These are phyloP conservation scores for Podochytrium sp. DNA, from an alignment of 192 early-diverging fungal genomes.

Conservation along the genomic window DNA sequence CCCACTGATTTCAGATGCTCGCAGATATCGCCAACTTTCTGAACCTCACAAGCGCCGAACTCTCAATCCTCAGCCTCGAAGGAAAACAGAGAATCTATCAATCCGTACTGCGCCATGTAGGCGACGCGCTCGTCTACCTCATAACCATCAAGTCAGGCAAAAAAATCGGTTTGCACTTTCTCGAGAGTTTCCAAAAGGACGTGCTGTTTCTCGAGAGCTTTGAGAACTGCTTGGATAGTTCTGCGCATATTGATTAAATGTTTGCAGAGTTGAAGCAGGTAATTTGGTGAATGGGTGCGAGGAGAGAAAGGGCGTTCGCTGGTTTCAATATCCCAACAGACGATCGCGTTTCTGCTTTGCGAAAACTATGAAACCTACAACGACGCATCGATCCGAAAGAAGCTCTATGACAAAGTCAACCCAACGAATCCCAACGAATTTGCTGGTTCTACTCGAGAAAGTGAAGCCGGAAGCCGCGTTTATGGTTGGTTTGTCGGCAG, in stretches of 20 bases:
- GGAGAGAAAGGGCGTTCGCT: no score
- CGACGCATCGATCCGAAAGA: slow-evolving; percentile 62
- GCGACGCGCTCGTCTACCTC: slow-evolving; percentile 46
- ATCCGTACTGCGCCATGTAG: slow-evolving; percentile 12
- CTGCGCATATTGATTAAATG: slow-evolving; percentile 54
- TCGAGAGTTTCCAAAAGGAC: slow-evolving; percentile 24
- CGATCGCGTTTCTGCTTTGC: slow-evolving; percentile 64
- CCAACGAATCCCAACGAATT: slow-evolving; percentile 51
- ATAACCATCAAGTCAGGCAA: slow-evolving; percentile 64
- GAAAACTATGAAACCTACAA: slow-evolving; percentile 82
- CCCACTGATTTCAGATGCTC: background rate
- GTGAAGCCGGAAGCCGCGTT: slow-evolving; percentile 40
- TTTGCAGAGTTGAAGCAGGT: slow-evolving; percentile 80
- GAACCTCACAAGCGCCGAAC: slow-evolving; percentile 56
- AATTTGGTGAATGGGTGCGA: background rate
- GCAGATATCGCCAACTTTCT: slow-evolving; percentile 75
- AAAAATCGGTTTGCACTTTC: slow-evolving; percentile 54
- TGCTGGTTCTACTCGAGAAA: background rate
- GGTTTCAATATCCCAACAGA: slow-evolving; percentile 39
- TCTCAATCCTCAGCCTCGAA: slow-evolving; percentile 71
- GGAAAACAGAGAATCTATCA: slow-evolving; percentile 68
- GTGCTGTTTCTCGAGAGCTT: slow-evolving; percentile 76
- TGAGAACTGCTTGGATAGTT: slow-evolving; percentile 66
- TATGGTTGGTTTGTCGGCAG: slow-evolving; percentile 43
- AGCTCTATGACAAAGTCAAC: slow-evolving; percentile 69